Evolutionary conservation across 768 basidiomycete species (phyloP), one percentile per base, ranked within the genome.

Genomic region (Naematelia aurantialba): DNA sequence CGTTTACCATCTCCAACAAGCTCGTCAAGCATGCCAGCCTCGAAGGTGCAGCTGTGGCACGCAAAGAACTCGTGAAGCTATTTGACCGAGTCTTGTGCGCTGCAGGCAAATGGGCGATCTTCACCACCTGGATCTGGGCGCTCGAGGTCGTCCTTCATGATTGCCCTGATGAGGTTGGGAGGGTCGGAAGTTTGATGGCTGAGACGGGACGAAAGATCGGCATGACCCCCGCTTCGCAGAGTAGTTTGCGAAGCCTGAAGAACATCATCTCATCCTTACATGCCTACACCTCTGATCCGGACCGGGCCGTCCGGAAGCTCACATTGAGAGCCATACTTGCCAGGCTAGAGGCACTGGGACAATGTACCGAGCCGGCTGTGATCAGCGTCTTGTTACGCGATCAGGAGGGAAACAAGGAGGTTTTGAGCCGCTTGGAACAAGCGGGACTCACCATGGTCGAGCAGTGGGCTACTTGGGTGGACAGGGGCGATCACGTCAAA

Each of bases 31-130:
- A 46, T 24, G 55, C 66, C 3, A 27, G 25, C 5, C 54, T 27
- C 10, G 68, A 69, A 30, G 71, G 65, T 5, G 67, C 72, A 8
- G 63, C 67, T 2, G 45, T 68, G 34, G 69, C 69, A 17, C 44
- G 72, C 19, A 59, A 65, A 52, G 72, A 74, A 56, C 45, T 74
- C n/a, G 62, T 60, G 4, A 52, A 58, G 22, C 61, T 67, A 5
- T 61, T 60, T 21, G 29, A 58, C 0, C 49, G 56, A 4, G 46
- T 65, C 0, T 25, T 70, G 13, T 17, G 50, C 2, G 50, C 55
- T 4, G 64, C 27, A 5, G 62, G 55, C 2, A 56, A 48, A n/a
- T 68, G 65, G 59, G 52, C 63, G 2, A 14, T 29, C 4, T 21
- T 72, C 11, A 60, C 55, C 13, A n/a, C 61, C 1, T 64, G 58